A percentile compares a stretch with the other conserved stretches of the same genome.
Conservation (phyloP, 176 grass and related monocot genomes). For the Eragrostis curvula region DNA sequence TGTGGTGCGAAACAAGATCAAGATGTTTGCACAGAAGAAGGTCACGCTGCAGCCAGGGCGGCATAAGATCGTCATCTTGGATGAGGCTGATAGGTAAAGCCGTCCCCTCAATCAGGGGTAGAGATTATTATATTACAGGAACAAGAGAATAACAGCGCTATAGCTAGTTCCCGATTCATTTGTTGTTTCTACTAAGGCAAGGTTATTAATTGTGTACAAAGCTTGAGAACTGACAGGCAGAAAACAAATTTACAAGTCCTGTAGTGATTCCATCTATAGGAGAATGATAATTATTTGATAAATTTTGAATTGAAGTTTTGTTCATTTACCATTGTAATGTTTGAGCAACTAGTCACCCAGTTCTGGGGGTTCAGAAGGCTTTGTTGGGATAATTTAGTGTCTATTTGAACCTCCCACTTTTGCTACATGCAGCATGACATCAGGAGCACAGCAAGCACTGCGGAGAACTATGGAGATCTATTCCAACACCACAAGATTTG, state of each 20-base stretch:
- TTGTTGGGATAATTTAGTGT: neutral
- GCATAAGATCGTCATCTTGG: slow-evolving; percentile 93
- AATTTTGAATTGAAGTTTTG: neutral
- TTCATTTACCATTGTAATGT: neutral
- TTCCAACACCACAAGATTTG: slow-evolving; percentile 93
- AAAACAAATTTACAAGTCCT: neutral
- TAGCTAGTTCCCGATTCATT: neutral
- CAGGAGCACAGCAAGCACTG: slow-evolving; percentile 92
- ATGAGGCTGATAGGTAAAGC: slow-evolving; percentile 93
- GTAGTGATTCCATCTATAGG: neutral
- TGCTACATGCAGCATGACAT: slow-evolving; percentile 77
- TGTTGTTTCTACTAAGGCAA: neutral
- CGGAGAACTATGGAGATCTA: slow-evolving; percentile 99
- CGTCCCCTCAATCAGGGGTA: neutral
- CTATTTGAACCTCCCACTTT: slow-evolving; percentile 17
- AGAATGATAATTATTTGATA: neutral
- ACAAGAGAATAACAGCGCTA: neutral
- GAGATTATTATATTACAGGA: neutral
- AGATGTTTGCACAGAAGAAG: slow-evolving; percentile 99
- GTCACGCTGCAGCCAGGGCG: slow-evolving; percentile 79
- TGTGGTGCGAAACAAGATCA: slow-evolving; percentile 98
- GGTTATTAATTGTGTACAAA: neutral
- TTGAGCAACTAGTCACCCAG: neutral
- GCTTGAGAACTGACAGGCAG: neutral
- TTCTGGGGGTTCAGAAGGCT: neutral